Conservation (phyloP, 495 filamentous ascomycete genomes). For the Saxophila tyrrhenica region DNA sequence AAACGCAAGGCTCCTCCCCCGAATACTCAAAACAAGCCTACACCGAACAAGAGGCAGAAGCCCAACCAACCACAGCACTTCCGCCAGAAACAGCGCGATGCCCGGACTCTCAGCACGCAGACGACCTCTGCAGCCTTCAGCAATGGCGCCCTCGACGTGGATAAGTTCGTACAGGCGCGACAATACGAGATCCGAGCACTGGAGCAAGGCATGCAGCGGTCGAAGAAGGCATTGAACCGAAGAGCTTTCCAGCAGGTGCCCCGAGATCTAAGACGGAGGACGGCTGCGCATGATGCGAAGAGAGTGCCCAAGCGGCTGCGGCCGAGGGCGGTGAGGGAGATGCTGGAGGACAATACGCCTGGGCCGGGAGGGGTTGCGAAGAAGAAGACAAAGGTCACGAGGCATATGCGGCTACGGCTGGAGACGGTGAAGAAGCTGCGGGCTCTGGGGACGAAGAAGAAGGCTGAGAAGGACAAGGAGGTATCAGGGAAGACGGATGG, state of each 20-base stretch:
- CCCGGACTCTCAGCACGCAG: conserved; percentile 63
- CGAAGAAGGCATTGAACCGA: conserved; percentile 53
- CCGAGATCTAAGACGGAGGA: conserved; percentile 67
- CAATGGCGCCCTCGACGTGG: conserved; percentile 67
- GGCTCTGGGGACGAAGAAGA: conserved; percentile 50
- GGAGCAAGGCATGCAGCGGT: conserved; percentile 62
- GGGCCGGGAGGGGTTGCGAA: conserved; percentile 56
- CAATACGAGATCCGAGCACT: conserved; percentile 83
- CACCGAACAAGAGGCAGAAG: background rate
- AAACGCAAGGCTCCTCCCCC: conserved; percentile 3
- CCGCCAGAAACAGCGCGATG: conserved; percentile 34
- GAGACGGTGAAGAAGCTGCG: conserved; percentile 68
- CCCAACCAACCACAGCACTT: conserved; percentile 1
- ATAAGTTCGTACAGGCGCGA: conserved; percentile 68
- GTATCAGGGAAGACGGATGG: conserved; percentile 2
- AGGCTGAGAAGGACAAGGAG: conserved; percentile 35
- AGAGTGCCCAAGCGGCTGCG: conserved; percentile 72
- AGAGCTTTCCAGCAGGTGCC: conserved; percentile 87
- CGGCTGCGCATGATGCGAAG: conserved; percentile 91
- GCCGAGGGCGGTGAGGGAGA: conserved; percentile 62
- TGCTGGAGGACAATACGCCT: conserved; percentile 86
- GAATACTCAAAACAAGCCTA: background rate
- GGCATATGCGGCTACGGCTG: conserved; percentile 61
- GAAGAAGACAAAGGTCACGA: conserved; percentile 55
- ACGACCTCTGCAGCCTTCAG: conserved; percentile 57